Evolutionary conservation across 352 stramenopile genomes (phyloP).

Genomic region (Globisporangium heterothallicum): DNA sequence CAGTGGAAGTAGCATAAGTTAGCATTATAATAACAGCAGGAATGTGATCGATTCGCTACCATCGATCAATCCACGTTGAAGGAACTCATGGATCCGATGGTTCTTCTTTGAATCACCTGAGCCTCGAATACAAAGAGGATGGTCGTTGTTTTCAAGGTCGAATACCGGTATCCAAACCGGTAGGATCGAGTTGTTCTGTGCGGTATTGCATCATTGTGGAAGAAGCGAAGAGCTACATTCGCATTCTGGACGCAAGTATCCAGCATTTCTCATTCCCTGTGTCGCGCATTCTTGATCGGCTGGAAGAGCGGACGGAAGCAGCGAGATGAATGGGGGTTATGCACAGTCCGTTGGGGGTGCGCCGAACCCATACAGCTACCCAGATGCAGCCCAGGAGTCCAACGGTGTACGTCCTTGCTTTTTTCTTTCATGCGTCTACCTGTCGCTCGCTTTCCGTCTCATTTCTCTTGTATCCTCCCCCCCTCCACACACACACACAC

Average conservation of each 20-base stretch:
- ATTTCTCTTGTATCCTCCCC: not conserved
- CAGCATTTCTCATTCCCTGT: not conserved
- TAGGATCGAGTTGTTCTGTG: not conserved
- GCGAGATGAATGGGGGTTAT: not conserved
- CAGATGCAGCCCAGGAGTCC: not conserved
- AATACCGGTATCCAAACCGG: not conserved
- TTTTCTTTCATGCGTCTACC: not conserved
- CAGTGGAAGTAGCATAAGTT: conserved; percentile 17
- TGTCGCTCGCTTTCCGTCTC: not conserved
- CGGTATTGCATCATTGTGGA: not conserved
- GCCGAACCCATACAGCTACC: not conserved
- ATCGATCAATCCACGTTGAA: too few relatives aligned
- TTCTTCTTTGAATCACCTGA: too few relatives aligned
- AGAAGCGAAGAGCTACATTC: not conserved
- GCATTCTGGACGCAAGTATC: not conserved
- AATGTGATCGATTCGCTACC: too few relatives aligned
- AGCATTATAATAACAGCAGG: conserved; percentile 10
- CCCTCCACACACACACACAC: not conserved
- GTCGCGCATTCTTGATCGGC: not conserved
- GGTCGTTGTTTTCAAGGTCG: too few relatives aligned
- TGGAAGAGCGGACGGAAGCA: not conserved
- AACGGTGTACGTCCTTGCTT: not conserved
- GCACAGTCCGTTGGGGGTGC: not conserved
- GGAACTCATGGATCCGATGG: too few relatives aligned
- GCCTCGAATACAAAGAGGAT: too few relatives aligned